A percentile compares a stretch with the other conserved stretches of the same genome.
Conservation (phyloP, 31 red algal genomes). For the Asparagopsis taxiformis region DNA sequence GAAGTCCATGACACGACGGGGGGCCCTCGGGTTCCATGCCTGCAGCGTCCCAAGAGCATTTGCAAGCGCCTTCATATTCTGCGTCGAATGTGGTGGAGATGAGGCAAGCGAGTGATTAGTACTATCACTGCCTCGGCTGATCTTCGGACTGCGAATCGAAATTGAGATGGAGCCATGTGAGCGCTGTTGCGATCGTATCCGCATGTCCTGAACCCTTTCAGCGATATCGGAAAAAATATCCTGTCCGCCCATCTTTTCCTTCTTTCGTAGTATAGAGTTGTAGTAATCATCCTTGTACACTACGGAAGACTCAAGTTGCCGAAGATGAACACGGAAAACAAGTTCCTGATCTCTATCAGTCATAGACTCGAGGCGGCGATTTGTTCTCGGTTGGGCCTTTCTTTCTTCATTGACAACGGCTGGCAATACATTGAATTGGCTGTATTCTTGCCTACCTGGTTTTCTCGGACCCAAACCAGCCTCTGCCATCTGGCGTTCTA, state of each 20-base stretch:
- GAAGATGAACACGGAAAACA: constrained; percentile 73
- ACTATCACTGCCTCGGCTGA: neutral
- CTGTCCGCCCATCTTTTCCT: constrained; percentile 39
- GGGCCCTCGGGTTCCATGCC: constrained; percentile 75
- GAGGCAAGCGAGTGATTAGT: neutral
- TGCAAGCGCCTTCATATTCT: constrained; percentile 54
- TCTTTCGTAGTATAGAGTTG: constrained; percentile 36
- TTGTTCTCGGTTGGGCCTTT: neutral
- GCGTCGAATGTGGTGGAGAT: constrained; percentile 27
- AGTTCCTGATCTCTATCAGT: constrained; percentile 76
- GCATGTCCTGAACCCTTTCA: constrained; percentile 20
- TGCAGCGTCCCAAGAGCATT: constrained; percentile 79
- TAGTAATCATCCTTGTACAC: constrained; percentile 90
- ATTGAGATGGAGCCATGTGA: constrained; percentile 12
- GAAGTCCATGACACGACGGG: constrained; percentile 79
- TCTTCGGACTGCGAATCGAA: constrained; percentile 26
- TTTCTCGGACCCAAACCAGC: constrained; percentile 26
- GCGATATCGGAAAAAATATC: constrained; percentile 58
- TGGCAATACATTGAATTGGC: neutral
- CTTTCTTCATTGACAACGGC: neutral
- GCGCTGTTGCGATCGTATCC: constrained; percentile 22
- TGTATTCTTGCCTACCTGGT: neutral
- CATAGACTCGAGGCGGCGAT: constrained; percentile 69
- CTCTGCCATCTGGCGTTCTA: constrained; percentile 42
- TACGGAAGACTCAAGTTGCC: constrained; percentile 70